Percentiles rank a stretch among this genome's conserved stretches.
Conservation (phyloP, 2,329 filamentous ascomycete genomes). For the Paracorniculantispora psalliotae region DNA sequence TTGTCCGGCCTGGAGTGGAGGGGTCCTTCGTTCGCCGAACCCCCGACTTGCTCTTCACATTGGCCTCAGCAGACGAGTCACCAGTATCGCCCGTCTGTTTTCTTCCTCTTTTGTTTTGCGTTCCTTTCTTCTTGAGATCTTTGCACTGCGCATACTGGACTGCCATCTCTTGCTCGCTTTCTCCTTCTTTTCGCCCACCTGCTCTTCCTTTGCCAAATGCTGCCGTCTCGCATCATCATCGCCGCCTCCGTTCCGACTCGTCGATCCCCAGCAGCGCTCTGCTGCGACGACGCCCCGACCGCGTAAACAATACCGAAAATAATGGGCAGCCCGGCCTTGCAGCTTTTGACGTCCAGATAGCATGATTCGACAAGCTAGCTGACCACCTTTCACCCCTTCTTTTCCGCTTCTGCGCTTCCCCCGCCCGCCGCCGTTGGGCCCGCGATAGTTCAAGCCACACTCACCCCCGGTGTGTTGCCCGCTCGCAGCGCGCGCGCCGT, state of each 20-base stretch:
- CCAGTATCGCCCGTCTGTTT: conserved; percentile 18
- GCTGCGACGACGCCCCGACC: conserved; percentile 19
- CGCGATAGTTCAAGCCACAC: too few species aligned
- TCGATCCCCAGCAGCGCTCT: conserved; percentile 26
- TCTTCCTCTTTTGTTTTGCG: background rate
- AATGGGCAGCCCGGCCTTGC: conserved; percentile 30
- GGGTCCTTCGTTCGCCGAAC: background rate
- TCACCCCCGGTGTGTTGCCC: too few species aligned
- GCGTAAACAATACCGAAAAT: conserved; percentile 23
- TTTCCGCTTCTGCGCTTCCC: too few species aligned
- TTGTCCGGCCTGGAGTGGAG: conserved; percentile 8
- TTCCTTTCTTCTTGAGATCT: background rate
- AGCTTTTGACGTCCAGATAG: conserved; percentile 26
- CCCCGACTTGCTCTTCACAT: conserved; percentile 14
- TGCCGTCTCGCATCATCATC: background rate
- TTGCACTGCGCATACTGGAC: background rate
- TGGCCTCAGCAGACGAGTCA: conserved; percentile 4
- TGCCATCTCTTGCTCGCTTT: background rate
- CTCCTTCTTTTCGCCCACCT: background rate
- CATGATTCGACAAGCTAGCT: conserved; percentile 29
- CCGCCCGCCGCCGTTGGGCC: too few species aligned
- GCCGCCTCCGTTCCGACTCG: conserved; percentile 29
- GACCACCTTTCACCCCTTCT: conserved; percentile 16
- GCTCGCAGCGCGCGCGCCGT: too few species aligned
- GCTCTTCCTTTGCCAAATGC: conserved; percentile 2